A percentile compares a stretch with the other conserved stretches of the same genome.
Conservation (phyloP, 352 stramenopile genomes). For the Phytophthora hybrid region DNA sequence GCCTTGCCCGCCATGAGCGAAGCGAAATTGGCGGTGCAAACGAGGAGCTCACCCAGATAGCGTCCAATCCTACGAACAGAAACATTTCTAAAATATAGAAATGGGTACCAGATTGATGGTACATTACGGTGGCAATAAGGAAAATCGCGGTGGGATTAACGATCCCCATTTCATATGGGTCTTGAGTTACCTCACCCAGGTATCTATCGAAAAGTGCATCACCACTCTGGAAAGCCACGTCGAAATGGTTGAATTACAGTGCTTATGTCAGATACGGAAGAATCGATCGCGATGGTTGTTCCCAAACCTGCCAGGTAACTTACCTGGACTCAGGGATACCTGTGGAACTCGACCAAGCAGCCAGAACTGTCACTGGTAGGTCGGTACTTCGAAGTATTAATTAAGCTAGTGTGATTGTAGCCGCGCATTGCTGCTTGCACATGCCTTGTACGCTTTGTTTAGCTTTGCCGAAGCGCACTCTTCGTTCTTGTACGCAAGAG, state of each 20-base stretch:
- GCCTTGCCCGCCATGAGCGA: too few relatives aligned
- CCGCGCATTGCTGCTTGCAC: slow-evolving; percentile 32
- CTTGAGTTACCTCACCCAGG: neutral
- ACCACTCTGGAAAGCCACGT: slow-evolving; percentile 51
- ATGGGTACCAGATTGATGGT: too few relatives aligned
- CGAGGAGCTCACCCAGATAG: too few relatives aligned
- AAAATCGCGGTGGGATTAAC: too few relatives aligned
- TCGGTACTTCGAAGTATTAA: slow-evolving; percentile 25
- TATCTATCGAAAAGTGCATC: slow-evolving; percentile 49
- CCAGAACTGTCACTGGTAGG: slow-evolving; percentile 24
- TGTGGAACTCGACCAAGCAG: slow-evolving; percentile 46
- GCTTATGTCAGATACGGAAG: slow-evolving; percentile 22
- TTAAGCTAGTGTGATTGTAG: slow-evolving; percentile 30
- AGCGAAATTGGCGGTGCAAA: too few relatives aligned
- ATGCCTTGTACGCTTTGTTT: slow-evolving; percentile 37
- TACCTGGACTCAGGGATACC: slow-evolving; percentile 26
- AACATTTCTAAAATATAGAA: too few relatives aligned
- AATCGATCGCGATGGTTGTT: slow-evolving; percentile 43
- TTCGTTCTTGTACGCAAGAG: slow-evolving; percentile 41
- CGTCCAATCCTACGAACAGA: too few relatives aligned
- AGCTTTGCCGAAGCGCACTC: slow-evolving; percentile 25
- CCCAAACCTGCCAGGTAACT: too few relatives aligned
- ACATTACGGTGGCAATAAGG: too few relatives aligned
- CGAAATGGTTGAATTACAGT: slow-evolving; percentile 38
- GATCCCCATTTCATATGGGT: too few relatives aligned